Percentiles rank a stretch among this genome's conserved stretches.
These are phyloP conservation scores for Strobilomyces echinocephalus DNA, from an alignment of 768 basidiomycete species.

Conservation along the genomic window DNA sequence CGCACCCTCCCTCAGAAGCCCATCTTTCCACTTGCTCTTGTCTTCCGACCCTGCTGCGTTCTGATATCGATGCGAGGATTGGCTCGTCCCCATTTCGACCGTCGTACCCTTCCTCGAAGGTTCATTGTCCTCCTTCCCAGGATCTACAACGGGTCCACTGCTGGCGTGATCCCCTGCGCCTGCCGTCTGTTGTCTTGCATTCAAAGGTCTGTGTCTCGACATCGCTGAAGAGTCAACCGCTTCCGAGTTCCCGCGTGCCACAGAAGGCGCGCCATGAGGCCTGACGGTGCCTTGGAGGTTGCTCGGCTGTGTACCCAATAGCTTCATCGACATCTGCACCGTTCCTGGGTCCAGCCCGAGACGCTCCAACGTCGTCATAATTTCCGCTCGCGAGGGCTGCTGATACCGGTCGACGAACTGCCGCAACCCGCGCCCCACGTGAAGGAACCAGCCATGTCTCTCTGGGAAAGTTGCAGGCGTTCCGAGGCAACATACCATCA, in stretches of 20 bases:
- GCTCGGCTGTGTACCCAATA: too few species aligned
- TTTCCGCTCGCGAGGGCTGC: background rate
- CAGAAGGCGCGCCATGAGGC: too few species aligned
- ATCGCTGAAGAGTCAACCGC: background rate
- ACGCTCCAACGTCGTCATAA: background rate
- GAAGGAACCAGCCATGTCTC: background rate
- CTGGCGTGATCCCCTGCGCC: too few species aligned
- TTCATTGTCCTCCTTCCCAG: background rate
- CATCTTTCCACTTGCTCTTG: too few species aligned
- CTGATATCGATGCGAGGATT: too few species aligned
- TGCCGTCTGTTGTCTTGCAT: too few species aligned
- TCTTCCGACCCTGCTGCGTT: too few species aligned
- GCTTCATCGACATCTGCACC: background rate
- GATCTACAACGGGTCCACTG: too few species aligned
- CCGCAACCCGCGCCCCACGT: background rate
- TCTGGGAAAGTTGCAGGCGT: background rate
- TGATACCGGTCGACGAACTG: background rate
- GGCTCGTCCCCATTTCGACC: too few species aligned
- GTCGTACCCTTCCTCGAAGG: background rate
- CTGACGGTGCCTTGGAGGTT: too few species aligned
- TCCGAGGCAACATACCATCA: slow-evolving; percentile 1
- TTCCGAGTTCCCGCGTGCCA: too few species aligned
- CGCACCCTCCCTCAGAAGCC: background rate
- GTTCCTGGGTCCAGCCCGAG: background rate
- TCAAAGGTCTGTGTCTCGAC: too few species aligned